phyloP scores from a whole-genome alignment of 2,329 filamentous ascomycete genomes.

The Achaetomium macrosporum region DNA sequence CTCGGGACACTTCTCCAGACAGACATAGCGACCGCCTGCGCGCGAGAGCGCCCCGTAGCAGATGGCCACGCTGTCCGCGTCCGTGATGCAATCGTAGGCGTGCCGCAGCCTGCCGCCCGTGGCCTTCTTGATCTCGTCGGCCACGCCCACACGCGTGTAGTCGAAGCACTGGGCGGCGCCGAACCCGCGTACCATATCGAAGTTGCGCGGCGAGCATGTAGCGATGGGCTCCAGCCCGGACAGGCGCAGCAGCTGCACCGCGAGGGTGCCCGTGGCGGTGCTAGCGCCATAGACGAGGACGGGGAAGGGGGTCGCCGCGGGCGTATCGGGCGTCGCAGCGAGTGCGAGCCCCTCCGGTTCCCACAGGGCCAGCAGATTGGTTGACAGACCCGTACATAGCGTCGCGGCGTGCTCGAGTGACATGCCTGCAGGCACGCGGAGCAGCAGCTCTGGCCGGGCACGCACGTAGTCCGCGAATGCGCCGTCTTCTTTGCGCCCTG shows the following conservation, averaged over 20 bases:
- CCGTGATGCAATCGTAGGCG: slow-evolving; percentile 40
- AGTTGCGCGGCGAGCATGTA: slow-evolving; percentile 40
- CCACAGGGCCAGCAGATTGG: not conserved
- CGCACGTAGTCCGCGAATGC: no score
- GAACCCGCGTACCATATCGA: slow-evolving; percentile 34
- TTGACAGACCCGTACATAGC: slow-evolving; percentile 16
- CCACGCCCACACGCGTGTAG: slow-evolving; percentile 34
- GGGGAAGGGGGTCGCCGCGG: slow-evolving; percentile 16
- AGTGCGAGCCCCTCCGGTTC: not conserved
- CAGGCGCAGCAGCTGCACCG: slow-evolving; percentile 38
- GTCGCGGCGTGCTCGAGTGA: slow-evolving; percentile 25
- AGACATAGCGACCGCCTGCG: slow-evolving; percentile 34
- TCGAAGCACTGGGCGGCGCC: slow-evolving; percentile 44
- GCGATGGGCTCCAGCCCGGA: slow-evolving; percentile 37
- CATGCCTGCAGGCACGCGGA: slow-evolving; percentile 25
- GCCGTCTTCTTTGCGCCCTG: slow-evolving; percentile 1
- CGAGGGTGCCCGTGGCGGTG: slow-evolving; percentile 38
- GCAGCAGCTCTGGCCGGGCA: slow-evolving; percentile 15
- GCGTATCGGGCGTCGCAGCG: slow-evolving; percentile 13
- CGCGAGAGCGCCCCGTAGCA: slow-evolving; percentile 36
- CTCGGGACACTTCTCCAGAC: slow-evolving; percentile 31
- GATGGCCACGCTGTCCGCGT: slow-evolving; percentile 29
- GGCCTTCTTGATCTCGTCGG: slow-evolving; percentile 31
- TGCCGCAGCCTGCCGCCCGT: slow-evolving; percentile 34
- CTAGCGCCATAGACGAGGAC: slow-evolving; percentile 42